These are phyloP conservation scores for Pythium aquatile DNA, from an alignment of 352 stramenopile genomes.

Conservation along the genomic window DNA sequence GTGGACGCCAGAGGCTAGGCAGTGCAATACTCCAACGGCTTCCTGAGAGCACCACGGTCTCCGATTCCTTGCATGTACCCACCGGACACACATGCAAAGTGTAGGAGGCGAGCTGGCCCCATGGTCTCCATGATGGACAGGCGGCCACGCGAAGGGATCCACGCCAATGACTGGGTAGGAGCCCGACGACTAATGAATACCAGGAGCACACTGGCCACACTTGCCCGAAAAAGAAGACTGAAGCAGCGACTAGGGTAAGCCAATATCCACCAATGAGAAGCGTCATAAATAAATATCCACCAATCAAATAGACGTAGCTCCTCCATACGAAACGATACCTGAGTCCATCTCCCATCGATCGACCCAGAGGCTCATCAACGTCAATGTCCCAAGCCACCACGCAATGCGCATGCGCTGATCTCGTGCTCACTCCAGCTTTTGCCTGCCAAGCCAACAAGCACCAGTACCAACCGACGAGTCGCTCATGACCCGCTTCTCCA, in stretches of 20 bases:
- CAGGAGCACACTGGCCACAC: neutral
- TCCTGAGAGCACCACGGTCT: no score
- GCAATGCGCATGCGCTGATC: neutral
- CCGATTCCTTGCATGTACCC: no score
- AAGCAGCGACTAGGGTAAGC: slow-evolving; percentile 1
- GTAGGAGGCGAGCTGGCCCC: no score
- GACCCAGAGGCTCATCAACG: slow-evolving; percentile 1
- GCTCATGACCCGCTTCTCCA: neutral
- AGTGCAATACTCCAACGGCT: no score
- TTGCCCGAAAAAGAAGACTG: slow-evolving; percentile 9
- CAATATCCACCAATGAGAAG: slow-evolving; percentile 8
- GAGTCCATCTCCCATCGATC: neutral
- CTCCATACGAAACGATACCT: neutral
- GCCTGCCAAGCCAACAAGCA: neutral
- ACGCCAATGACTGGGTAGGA: slow-evolving; percentile 6
- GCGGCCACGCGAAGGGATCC: neutral
- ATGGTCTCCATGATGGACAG: neutral
- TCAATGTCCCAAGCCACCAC: neutral
- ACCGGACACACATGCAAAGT: neutral
- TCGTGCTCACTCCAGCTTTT: neutral
- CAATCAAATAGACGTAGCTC: neutral
- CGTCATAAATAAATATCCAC: neutral
- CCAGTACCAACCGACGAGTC: neutral
- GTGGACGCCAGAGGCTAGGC: neutral
- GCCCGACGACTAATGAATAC: slow-evolving; percentile 19